phyloP scores from a whole-genome alignment of 441 rosid genomes.

The Populus tomentosa region DNA sequence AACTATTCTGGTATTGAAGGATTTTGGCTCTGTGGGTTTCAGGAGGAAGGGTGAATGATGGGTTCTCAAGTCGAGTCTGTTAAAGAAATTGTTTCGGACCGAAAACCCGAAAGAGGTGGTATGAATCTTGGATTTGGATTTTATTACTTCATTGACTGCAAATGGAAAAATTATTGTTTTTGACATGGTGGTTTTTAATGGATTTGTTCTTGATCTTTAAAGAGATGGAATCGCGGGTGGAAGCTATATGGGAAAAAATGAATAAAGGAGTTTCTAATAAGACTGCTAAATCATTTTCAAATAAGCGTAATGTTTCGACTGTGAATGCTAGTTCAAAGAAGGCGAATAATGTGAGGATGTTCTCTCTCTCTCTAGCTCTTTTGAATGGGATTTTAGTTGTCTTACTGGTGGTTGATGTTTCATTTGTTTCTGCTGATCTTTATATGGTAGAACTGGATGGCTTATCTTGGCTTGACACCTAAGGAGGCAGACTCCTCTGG shows the following conservation, averaged over 20 bases:
- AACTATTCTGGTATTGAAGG: background rate
- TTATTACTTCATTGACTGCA: background rate
- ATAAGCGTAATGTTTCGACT: conserved; percentile 22
- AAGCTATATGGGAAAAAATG: conserved; percentile 67
- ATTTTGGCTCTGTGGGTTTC: background rate
- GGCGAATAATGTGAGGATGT: conserved; percentile 38
- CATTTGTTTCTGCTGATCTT: conserved; percentile 2
- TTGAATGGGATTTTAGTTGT: background rate
- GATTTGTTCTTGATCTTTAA: background rate
- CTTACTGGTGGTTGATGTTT: background rate
- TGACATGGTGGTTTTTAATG: background rate
- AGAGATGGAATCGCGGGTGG: conserved; percentile 43
- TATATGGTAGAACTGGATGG: conserved; percentile 46
- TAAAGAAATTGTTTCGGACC: conserved; percentile 25
- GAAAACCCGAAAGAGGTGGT: conserved; percentile 31
- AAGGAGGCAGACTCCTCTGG: conserved; percentile 13
- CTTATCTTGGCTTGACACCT: conserved; percentile 38
- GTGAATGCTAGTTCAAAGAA: conserved; percentile 28
- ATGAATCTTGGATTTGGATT: background rate
- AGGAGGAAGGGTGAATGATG: conserved; percentile 23
- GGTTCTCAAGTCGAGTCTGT: conserved; percentile 22
- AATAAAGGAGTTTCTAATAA: conserved; percentile 40
- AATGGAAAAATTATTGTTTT: background rate
- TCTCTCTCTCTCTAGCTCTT: background rate
- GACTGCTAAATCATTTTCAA: conserved; percentile 23